Conservation (phyloP, 1,284 basidiomycete genomes). For the Pseudozyma sp. region DNA sequence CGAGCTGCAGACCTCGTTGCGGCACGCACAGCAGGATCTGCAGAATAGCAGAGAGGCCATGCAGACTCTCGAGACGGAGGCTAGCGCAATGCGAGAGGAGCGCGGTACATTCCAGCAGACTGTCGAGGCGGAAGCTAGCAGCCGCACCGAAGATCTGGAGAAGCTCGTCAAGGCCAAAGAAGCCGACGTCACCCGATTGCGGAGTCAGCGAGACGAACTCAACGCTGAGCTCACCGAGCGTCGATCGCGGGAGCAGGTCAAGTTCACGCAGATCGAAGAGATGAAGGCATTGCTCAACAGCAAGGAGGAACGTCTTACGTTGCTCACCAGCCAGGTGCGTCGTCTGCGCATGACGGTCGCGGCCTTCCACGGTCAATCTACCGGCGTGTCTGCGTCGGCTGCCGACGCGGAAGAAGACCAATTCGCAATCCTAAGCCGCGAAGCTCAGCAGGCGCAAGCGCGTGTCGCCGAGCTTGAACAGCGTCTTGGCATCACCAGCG, state of each 20-base stretch:
- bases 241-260: conserved; percentile 60
- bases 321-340: conserved; percentile 80
- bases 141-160: conserved; percentile 76
- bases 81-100: conserved; percentile 57
- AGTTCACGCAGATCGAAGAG: conserved; percentile 63
- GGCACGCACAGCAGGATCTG: conserved; percentile 30
- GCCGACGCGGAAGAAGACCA: conserved; percentile 68
- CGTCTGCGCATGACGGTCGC: conserved; percentile 82
- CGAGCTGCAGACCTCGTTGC: conserved; percentile 30
- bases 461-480: conserved; percentile 46
- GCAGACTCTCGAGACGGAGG: conserved; percentile 52
- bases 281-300: conserved; percentile 61
- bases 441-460: conserved; percentile 31
- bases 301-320: conserved; percentile 78
- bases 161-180: conserved; percentile 78
- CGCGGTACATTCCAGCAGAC: conserved; percentile 36
- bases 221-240: conserved; percentile 60
- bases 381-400: conserved; percentile 79
- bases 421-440: conserved; percentile 32
- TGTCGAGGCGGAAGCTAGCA: conserved; percentile 54
- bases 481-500: conserved; percentile 11
- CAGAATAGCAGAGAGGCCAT: conserved; percentile 19
- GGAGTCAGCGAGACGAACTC: conserved; percentile 50
- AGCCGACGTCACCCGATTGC: conserved; percentile 70
- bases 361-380: conserved; percentile 78